A percentile compares a stretch with the other conserved stretches of the same genome.
These are phyloP conservation scores for Aspergillus calidoustus DNA, from an alignment of 2,329 filamentous ascomycete species.

Conservation along the genomic window DNA sequence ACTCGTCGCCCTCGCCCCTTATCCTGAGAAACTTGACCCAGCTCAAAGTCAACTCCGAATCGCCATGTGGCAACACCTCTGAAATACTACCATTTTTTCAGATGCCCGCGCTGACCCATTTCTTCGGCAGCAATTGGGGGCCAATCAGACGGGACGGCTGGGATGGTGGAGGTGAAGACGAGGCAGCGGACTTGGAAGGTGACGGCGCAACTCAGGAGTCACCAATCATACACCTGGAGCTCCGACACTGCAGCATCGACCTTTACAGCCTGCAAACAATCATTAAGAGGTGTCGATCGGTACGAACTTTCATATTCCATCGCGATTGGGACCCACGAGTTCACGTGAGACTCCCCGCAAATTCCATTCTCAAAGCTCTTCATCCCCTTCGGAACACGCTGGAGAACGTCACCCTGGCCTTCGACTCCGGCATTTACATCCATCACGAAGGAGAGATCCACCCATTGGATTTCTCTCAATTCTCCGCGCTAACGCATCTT, in stretches of 20 bases:
- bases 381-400: conserved; percentile 2
- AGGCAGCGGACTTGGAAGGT: neutral
- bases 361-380: conserved; percentile 5
- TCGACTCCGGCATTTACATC: conserved; percentile 10
- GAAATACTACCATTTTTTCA: conserved; percentile 14
- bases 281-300: conserved; percentile 1
- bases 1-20: conserved; percentile 6
- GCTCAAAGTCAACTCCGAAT: conserved; percentile 11
- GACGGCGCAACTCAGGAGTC: neutral
- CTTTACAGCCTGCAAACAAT: conserved; percentile 4
- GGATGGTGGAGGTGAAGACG: conserved; percentile 7
- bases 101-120: conserved; percentile 17
- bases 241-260: conserved; percentile 11
- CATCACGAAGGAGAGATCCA: conserved; percentile 10
- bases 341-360: conserved; percentile 1
- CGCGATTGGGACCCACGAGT: conserved; percentile 15
- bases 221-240: conserved; percentile 10
- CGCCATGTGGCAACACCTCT: conserved; percentile 7
- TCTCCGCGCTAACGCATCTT: conserved; percentile 5
- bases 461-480: conserved; percentile 15
- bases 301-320: conserved; percentile 16
- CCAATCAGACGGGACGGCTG: conserved; percentile 12
- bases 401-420: conserved; percentile 9
- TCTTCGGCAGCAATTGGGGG: conserved; percentile 17
- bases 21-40: conserved; percentile 16